These are phyloP conservation scores for Phytophthora macrochlamydospora DNA, from an alignment of 352 stramenopile genomes.

Conservation along the genomic window DNA sequence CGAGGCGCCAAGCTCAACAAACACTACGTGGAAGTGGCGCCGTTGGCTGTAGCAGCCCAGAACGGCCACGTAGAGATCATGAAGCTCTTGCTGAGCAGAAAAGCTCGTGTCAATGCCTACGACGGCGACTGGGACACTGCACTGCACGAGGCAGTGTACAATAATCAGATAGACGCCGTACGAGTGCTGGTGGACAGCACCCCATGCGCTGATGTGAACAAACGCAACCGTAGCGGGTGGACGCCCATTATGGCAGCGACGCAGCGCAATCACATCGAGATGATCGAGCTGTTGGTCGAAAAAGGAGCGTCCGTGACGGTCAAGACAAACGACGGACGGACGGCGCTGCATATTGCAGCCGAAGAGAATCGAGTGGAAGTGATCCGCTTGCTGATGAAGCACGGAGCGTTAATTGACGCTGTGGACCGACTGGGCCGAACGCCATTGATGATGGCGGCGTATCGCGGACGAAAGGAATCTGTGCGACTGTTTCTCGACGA, in stretches of 20 bases:
- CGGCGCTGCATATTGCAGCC: slow-evolving; percentile 11
- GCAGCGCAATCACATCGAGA: background rate
- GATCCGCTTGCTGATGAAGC: background rate
- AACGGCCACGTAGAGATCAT: slow-evolving; percentile 6
- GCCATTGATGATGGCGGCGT: slow-evolving; percentile 11
- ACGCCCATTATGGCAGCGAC: slow-evolving; percentile 9
- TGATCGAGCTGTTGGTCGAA: slow-evolving; percentile 2
- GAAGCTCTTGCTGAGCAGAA: background rate
- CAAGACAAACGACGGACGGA: slow-evolving; percentile 5
- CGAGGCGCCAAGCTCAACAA: slow-evolving; percentile 3
- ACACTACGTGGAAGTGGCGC: background rate
- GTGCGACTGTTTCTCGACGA: slow-evolving; percentile 1
- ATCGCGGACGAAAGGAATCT: slow-evolving; percentile 1
- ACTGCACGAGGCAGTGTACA: slow-evolving; percentile 8
- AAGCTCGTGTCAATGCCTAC: background rate
- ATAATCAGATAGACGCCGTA: background rate
- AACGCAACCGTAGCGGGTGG: background rate
- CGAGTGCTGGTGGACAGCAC: background rate
- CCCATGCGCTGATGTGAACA: background rate
- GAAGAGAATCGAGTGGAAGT: slow-evolving; percentile 5
- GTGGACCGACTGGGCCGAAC: slow-evolving; percentile 1
- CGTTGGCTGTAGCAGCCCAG: slow-evolving; percentile 7
- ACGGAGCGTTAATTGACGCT: background rate
- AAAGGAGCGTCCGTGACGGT: slow-evolving; percentile 1
- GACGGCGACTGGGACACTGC: slow-evolving; percentile 8